Conservation (phyloP, 1,139 yeast genomes). For the Scheffersomyces quercinus region DNA sequence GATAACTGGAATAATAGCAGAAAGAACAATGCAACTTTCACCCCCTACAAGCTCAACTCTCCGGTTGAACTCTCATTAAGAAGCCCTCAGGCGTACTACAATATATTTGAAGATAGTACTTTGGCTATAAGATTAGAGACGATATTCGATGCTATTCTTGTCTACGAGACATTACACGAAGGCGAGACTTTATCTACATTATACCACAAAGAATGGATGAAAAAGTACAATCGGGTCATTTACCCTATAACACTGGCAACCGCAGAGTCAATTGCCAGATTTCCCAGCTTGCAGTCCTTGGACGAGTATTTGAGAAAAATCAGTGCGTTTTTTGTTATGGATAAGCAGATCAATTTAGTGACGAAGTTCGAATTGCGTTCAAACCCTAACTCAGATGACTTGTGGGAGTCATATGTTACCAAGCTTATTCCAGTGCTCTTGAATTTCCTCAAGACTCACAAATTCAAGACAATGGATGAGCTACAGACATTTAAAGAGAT, state of each 20-base stretch:
- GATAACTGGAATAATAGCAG: constrained; percentile 52
- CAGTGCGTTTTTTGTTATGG: constrained; percentile 77
- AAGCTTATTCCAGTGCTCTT: constrained; percentile 58
- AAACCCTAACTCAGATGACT: constrained; percentile 63
- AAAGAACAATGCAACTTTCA: constrained; percentile 38
- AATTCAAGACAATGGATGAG: constrained; percentile 30
- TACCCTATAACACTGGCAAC: constrained; percentile 54
- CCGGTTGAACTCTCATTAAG: constrained; percentile 80
- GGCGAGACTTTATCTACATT: constrained; percentile 58
- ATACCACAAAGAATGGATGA: constrained; percentile 71
- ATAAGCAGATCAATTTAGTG: constrained; percentile 59
- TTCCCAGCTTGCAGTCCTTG: constrained; percentile 33
- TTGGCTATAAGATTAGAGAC: constrained; percentile 62
- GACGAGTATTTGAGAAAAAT: constrained; percentile 62
- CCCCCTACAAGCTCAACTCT: constrained; percentile 73
- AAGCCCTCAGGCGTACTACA: constrained; percentile 48
- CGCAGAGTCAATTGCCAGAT: constrained; percentile 18
- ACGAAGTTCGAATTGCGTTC: constrained; percentile 58
- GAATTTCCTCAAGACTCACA: constrained; percentile 32
- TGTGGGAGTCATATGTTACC: constrained; percentile 72
- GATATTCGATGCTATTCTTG: constrained; percentile 79
- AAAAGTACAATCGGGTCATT: constrained; percentile 71
- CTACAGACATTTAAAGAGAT: constrained; percentile 48
- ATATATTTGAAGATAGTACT: constrained; percentile 46
- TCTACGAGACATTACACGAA: constrained; percentile 73